Evolutionary conservation across 1,284 basidiomycete species (phyloP), one percentile per base, ranked within the genome.

Genomic region (Naganishia liquefaciens): DNA sequence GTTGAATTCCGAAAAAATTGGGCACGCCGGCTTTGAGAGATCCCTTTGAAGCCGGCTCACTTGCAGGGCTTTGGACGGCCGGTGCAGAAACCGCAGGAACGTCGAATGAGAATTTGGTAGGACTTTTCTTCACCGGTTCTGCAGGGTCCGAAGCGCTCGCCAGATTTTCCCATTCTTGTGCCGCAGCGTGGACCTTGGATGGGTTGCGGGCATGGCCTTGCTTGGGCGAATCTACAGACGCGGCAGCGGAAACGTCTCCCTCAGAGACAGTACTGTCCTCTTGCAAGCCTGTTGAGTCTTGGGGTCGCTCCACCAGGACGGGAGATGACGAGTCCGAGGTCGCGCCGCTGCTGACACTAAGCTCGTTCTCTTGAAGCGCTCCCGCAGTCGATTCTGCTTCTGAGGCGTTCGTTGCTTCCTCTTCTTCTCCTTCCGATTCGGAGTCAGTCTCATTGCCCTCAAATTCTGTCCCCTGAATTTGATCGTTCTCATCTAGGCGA

Each of bases 161-260:
- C 27, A 52, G 27, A 23, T 51, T 53, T 25, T 64, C 63, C 54
- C 54, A 64, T 43, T 64, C 47, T n/a, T 64, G 54, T 7, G 63
- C 50, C 5, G 54, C 63, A 11, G 37, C 63, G n/a, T 54, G 54
- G 11, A 64, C 62, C 44, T 63, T 54, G 42, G 62, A 60, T 25
- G 57, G 47, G 23, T 49, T 54, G 39, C 53, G 53, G 10, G 13
- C 21, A 33, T 49, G 62, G 23, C 62, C 62, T 25, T 49, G 30
- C 13, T 37, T 37, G 33, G 33, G 33, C 33, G 33, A 37, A 7
- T 7, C 33, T 37, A 37, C 33, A 13, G 33, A 37, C 33, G 6
- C 13, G 33, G 10, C 33, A 9, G 33, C 33, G 13, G 33, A 37
- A 4, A 37, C 33, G 33, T 37, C 6, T 9, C 13, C 33, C 2